Evolutionary conservation across 2,329 filamentous ascomycete species (phyloP), one percentile per base, ranked within the genome.

Genomic region (Fusarium siculi): DNA sequence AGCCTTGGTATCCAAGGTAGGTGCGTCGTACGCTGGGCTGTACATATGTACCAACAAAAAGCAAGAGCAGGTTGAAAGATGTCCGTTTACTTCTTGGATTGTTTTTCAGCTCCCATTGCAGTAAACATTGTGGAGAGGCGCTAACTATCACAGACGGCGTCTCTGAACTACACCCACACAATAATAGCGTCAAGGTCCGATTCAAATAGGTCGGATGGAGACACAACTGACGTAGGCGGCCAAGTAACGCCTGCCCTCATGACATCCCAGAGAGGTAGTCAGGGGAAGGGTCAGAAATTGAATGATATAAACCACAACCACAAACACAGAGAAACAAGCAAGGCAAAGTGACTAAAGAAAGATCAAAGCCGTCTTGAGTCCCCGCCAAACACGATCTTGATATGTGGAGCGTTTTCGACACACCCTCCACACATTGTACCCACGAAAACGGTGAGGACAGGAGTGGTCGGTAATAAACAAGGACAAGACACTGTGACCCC

Each of bases 401-500:
- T 32, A 40, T 34, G 69, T 42, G 47, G 58, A 74, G 53, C 54
- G 50, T 72, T 70, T 74, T 53, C 50, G 59, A 63, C 54, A 63
- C 50, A 60, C 50, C 44, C 57, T 76, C 63, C 70, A 64, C 71
- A 65, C 55, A 44, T 42, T 67, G 64, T 66, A 65, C 77, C 72
- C 74, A 75, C 69, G 63, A 74, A 70, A 75, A 75, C 74, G 70
- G 75, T 76, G 75, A 77, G 61, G 49, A 60, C 60, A 60, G 66
- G 63, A 47, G 25, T 21, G 30, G 64, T 43, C 30, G 25, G 56
- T 23, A 52, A 50, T 32, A 30, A 30, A 18, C 15, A 30, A 46
- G 30, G 28, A 34, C 30, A 42, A 43, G 37, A 28, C 23, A 30
- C 15, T 43, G 40, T 21, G 61, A 54, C 66, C 59, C 74, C 74